Base-by-base conservation (phyloP, 2,329 filamentous ascomycete species). In the Fusarium chlamydosporum region DNA sequence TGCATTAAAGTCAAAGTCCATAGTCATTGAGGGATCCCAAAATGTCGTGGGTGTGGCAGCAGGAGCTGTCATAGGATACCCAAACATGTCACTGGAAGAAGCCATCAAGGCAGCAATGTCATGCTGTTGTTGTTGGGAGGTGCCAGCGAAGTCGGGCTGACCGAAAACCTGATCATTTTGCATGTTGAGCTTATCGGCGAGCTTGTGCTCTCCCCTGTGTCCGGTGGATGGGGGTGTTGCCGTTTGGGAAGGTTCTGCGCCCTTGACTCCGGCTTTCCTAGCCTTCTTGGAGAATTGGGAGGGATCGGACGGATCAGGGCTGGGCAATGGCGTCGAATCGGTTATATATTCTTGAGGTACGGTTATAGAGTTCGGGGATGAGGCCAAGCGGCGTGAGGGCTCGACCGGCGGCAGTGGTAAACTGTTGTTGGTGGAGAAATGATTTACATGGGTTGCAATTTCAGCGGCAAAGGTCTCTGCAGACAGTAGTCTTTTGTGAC, bases 361-460 rank as follows among this genome's bases (percentile, higher is more conserved):
- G 33, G 71, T 77, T 57, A 80, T 78, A 47, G 82, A 79, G 34
- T 78, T 82, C 34, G 88, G 85, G 52, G 89, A 89, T 16, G 88
- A 90, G 15, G 82, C 82, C 42, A 91, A 77, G 71, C 85, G 84
- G 73, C 82, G 82, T 66, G 87, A 84, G 34, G 85, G 85, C 71
- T 89, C 86, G 74, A 90, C 87, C 33, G 88, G 85, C 61, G 88
- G 86, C 57, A 90, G 78, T 56, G 83, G 81, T 55, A 87, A 77
- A 73, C 80, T 85, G 16, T 82, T 80, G 71, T 83, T 83, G 42
- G 85, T 80, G 42, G 86, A 86, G 72, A 87, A 85, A 75, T 90
- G 85, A 71, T 88, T 88, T 72, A 84, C 85, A 87, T 91, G 88
- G 75, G 88, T 84, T 75, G 84, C 82, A 70, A 87, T 83, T 68